Evolutionary conservation across 2,329 filamentous ascomycete species (phyloP).

Genomic region (Aspergillus latus): DNA sequence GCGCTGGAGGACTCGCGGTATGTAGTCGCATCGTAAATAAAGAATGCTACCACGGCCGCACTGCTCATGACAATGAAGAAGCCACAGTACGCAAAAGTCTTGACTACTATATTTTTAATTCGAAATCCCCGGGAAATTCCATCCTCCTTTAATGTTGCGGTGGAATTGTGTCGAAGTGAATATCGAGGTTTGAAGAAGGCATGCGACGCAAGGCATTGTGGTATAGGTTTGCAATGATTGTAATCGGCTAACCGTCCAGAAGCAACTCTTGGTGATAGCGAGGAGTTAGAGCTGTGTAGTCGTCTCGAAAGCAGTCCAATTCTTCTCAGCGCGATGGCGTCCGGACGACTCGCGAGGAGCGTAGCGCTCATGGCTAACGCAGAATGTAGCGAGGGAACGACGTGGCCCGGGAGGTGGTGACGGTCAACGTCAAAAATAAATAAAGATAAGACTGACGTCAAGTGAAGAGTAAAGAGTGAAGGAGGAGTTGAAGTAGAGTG

Average conservation of each 20-base stretch:
- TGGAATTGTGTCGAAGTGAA: constrained; percentile 35
- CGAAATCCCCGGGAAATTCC: constrained; percentile 28
- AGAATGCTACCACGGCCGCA: constrained; percentile 74
- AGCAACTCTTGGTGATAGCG: constrained; percentile 14
- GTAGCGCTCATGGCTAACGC: constrained; percentile 30
- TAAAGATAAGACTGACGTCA: not conserved
- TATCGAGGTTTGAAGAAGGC: constrained; percentile 23
- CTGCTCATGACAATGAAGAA: constrained; percentile 72
- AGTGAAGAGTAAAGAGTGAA: constrained; percentile 9
- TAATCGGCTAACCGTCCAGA: constrained; percentile 22
- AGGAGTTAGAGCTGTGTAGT: constrained; percentile 20
- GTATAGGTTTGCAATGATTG: constrained; percentile 20
- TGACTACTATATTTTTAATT: constrained; percentile 59
- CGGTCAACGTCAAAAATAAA: constrained; percentile 8
- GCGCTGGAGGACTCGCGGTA: constrained; percentile 71
- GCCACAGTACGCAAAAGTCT: constrained; percentile 70
- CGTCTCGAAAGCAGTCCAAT: constrained; percentile 25
- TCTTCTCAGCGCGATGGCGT: constrained; percentile 28
- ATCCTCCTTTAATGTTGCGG: constrained; percentile 21
- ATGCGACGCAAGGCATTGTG: constrained; percentile 26
- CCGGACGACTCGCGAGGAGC: constrained; percentile 33
- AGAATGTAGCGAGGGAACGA: constrained; percentile 5
- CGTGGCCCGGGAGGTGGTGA: constrained; percentile 9
- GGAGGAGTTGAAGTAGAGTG: not conserved
- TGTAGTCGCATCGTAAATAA: constrained; percentile 88